Conservation (phyloP, 1,139 yeast genomes). For the Magnusiomyces fungicola region DNA sequence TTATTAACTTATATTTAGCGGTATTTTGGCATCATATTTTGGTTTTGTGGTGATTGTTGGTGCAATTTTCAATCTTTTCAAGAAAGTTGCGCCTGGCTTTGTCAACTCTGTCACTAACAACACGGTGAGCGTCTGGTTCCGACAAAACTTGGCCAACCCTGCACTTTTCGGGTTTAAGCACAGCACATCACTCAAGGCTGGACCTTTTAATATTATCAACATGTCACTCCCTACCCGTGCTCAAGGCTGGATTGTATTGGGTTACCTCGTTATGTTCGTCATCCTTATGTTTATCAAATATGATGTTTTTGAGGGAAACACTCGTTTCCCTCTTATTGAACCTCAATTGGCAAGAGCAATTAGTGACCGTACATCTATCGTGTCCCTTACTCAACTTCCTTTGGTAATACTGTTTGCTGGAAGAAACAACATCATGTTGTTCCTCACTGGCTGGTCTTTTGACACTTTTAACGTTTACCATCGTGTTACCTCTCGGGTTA, state of each 20-base stretch:
- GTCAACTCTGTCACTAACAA: too few species aligned
- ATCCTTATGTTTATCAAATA: too few species aligned
- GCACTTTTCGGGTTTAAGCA: neutral
- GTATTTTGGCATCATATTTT: too few species aligned
- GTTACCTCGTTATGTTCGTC: too few species aligned
- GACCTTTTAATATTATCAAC: neutral
- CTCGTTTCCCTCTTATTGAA: constrained; percentile 4
- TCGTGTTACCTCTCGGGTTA: constrained; percentile 51
- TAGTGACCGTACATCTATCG: neutral
- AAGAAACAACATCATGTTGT: constrained; percentile 50
- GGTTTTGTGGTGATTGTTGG: too few species aligned
- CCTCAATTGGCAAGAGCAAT: neutral
- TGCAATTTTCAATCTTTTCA: too few species aligned
- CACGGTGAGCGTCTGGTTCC: neutral
- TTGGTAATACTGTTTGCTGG: constrained; percentile 52
- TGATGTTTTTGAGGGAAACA: neutral
- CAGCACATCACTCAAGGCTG: neutral
- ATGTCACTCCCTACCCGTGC: neutral
- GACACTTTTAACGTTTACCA: constrained; percentile 53
- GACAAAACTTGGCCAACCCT: too few species aligned
- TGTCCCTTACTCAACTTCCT: constrained; percentile 36
- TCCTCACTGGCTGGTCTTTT: constrained; percentile 54
- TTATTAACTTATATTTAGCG: too few species aligned
- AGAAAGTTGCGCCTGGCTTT: too few species aligned
- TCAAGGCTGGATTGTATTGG: neutral